phyloP scores from a whole-genome alignment of 768 basidiomycete species.

The Suillus ampliporus region DNA sequence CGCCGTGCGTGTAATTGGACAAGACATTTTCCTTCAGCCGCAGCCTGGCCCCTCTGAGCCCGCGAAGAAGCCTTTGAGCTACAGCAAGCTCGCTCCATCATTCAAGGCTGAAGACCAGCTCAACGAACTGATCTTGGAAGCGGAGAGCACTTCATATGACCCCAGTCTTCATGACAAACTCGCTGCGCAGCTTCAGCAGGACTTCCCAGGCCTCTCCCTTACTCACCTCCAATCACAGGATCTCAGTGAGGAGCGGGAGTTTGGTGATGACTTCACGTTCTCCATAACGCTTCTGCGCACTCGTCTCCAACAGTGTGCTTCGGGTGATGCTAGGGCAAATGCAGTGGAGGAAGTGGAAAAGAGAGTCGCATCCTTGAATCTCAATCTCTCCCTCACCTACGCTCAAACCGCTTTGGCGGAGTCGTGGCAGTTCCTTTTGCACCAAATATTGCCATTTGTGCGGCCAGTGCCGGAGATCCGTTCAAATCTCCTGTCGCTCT shows the following conservation, averaged over 20 bases:
- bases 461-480: constrained; percentile 55
- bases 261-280: constrained; percentile 83
- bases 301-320: constrained; percentile 53
- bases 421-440: constrained; percentile 78
- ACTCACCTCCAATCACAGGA: constrained; percentile 68
- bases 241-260: constrained; percentile 71
- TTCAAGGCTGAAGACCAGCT: constrained; percentile 70
- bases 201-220: constrained; percentile 66
- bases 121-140: constrained; percentile 69
- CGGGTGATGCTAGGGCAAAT: constrained; percentile 46
- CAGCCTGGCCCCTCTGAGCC: constrained; percentile 43
- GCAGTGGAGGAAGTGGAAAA: constrained; percentile 57
- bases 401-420: constrained; percentile 75
- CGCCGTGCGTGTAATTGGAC: constrained; percentile 73
- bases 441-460: constrained; percentile 66
- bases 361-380: constrained; percentile 74
- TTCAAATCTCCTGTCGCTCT: constrained; percentile 63
- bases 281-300: constrained; percentile 61
- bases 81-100: constrained; percentile 55
- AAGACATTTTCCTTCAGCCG: constrained; percentile 72
- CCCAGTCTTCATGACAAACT: constrained; percentile 74
- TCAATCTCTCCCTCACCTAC: constrained; percentile 86
- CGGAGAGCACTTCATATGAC: constrained; percentile 72
- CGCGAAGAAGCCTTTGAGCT: constrained; percentile 62
- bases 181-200: constrained; percentile 48